These are phyloP conservation scores for Umbelopsis sp. DNA, from an alignment of 192 early-diverging fungal species.

Conservation along the genomic window DNA sequence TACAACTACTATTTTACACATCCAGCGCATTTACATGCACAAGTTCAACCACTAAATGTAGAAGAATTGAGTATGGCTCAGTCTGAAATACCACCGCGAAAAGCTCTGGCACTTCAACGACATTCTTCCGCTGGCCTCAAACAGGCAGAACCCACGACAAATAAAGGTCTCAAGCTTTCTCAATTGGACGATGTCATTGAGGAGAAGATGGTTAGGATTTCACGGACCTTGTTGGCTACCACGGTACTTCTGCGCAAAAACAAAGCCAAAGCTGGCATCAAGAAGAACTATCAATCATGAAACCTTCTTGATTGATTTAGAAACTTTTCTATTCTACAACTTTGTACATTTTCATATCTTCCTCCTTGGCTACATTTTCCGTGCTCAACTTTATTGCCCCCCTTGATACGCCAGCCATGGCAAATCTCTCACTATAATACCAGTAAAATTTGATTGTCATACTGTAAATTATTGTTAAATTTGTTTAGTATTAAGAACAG, in stretches of 20 bases:
- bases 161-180: conserved; percentile 8
- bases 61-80: conserved; percentile 14
- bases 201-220: conserved; percentile 16
- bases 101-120: conserved; percentile 15
- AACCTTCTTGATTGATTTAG: no score
- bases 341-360: no score
- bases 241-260: conserved; percentile 9
- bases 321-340: no score
- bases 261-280: conserved; percentile 5
- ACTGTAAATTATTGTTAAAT: neutral
- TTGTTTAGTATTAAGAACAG: no score
- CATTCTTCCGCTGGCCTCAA: conserved; percentile 14
- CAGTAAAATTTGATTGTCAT: no score
- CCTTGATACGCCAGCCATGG: no score
- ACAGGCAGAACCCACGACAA: neutral
- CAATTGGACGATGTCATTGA: conserved; percentile 16
- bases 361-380: no score
- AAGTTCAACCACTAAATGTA: conserved; percentile 8
- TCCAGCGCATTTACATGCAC: conserved; percentile 13
- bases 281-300: neutral
- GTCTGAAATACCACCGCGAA: conserved; percentile 17
- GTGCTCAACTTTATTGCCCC: no score
- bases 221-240: conserved; percentile 11
- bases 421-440: no score
- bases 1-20: conserved; percentile 17